Conservation (phyloP, 2,329 filamentous ascomycete genomes). For the Fusarium multiceps region DNA sequence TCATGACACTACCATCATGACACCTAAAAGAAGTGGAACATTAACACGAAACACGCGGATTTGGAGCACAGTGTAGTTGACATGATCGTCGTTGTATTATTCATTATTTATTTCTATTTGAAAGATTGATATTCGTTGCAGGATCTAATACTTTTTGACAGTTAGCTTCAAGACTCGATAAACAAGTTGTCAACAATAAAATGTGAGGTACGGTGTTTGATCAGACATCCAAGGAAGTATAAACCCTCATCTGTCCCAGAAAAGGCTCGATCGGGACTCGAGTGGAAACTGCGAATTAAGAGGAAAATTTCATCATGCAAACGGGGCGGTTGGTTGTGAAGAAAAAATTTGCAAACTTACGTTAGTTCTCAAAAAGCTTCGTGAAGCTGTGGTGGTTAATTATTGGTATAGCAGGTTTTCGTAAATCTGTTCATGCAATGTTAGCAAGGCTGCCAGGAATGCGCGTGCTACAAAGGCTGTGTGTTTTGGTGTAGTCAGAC, state of each 20-base stretch:
- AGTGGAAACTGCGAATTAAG: constrained; percentile 92
- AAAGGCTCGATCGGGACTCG: constrained; percentile 76
- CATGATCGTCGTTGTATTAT: neutral
- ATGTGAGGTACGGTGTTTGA: constrained; percentile 45
- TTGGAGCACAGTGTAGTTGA: neutral
- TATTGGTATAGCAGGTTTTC: neutral
- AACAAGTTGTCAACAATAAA: constrained; percentile 19
- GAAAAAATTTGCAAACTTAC: constrained; percentile 36
- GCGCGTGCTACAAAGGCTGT: constrained; percentile 4
- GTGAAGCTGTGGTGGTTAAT: constrained; percentile 26
- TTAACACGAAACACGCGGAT: neutral
- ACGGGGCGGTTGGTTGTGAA: constrained; percentile 9
- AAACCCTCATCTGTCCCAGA: constrained; percentile 75
- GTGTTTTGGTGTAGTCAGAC: constrained; percentile 68
- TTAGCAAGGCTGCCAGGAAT: constrained; percentile 38
- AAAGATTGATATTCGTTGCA: neutral
- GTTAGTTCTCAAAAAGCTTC: constrained; percentile 1
- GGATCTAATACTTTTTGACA: constrained; percentile 25
- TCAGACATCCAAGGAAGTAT: constrained; percentile 84
- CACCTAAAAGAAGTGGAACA: neutral
- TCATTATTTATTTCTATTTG: neutral
- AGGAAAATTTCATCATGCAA: constrained; percentile 77
- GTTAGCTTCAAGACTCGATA: constrained; percentile 39
- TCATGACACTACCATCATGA: neutral
- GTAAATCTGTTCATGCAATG: constrained; percentile 29